A percentile compares a stretch with the other conserved stretches of the same genome.
Evolutionary conservation across 108 stramenopile species (phyloP).

Genomic region (Conticribra weissflogii): DNA sequence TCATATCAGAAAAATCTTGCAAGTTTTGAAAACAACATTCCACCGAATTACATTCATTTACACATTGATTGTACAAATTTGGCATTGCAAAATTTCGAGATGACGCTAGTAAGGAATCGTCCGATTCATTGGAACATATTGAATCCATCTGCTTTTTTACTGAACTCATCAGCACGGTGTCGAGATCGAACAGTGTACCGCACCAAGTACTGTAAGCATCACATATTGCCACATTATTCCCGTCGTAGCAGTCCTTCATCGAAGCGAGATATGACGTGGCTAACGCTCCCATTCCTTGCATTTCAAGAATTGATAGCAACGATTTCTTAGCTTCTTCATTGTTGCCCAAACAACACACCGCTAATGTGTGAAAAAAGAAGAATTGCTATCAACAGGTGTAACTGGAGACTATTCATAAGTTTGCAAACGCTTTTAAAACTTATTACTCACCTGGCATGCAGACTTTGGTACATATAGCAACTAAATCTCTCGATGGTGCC

Average conservation of each 20-base stretch:
- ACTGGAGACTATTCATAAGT: not conserved
- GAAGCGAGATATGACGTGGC: constrained; percentile 10
- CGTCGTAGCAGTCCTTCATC: constrained; percentile 14
- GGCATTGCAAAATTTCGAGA: not conserved
- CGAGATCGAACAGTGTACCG: constrained; percentile 13
- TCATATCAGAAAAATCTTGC: not conserved
- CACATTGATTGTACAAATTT: constrained; percentile 7
- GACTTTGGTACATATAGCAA: constrained; percentile 16
- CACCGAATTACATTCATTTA: not conserved
- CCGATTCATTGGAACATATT: not conserved
- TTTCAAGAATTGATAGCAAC: constrained; percentile 5
- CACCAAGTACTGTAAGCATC: constrained; percentile 22
- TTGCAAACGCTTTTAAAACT: too few species aligned
- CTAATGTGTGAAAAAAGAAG: not conserved
- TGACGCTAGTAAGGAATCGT: not conserved
- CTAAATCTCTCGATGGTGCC: not conserved
- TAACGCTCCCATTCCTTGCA: constrained; percentile 20
- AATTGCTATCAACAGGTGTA: not conserved
- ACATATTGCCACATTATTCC: constrained; percentile 15
- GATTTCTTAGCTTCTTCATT: constrained; percentile 18
- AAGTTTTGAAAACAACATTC: constrained; percentile 19
- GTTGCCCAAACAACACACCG: constrained; percentile 20
- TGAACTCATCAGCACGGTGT: constrained; percentile 8
- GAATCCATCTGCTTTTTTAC: constrained; percentile 9
- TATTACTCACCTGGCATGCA: constrained; percentile 28